These are phyloP conservation scores for Mortierella hygrophila DNA, from an alignment of 192 early-diverging fungal genomes.

Conservation along the genomic window DNA sequence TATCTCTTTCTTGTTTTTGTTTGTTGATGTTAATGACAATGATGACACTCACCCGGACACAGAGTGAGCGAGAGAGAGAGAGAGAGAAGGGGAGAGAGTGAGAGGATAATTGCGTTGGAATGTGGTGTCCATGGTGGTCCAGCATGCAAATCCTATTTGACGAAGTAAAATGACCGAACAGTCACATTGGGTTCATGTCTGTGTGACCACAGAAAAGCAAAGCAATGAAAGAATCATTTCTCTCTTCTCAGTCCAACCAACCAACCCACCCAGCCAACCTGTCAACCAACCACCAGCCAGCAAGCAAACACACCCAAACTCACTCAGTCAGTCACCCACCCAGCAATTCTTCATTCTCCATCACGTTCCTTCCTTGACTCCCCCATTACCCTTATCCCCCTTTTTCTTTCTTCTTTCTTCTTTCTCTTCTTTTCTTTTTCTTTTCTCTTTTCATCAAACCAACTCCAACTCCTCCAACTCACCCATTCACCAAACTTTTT, in stretches of 20 bases:
- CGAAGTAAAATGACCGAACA: not conserved
- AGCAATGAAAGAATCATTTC: not conserved
- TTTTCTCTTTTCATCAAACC: slow-evolving; percentile 2
- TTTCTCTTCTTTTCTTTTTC: slow-evolving; percentile 7
- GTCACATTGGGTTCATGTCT: too few species aligned
- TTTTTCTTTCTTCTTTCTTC: not conserved
- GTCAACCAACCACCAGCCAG: not conserved
- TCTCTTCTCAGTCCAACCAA: not conserved
- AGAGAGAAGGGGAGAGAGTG: too few species aligned
- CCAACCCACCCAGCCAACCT: not conserved
- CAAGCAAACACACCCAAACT: not conserved
- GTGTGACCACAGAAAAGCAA: too few species aligned
- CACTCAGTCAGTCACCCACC: not conserved
- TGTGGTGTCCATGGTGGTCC: not conserved
- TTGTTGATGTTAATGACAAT: not conserved
- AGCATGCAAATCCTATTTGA: not conserved
- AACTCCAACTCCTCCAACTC: not conserved
- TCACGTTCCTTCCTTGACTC: not conserved
- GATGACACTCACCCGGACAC: not conserved
- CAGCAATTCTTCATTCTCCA: not conserved
- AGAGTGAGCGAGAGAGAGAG: too few species aligned
- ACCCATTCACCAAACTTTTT: not conserved
- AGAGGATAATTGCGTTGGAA: not conserved
- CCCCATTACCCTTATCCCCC: not conserved
- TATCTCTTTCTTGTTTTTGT: not conserved